Conservation (phyloP, 176 grass and related monocot species). For the Carex kokanica region DNA sequence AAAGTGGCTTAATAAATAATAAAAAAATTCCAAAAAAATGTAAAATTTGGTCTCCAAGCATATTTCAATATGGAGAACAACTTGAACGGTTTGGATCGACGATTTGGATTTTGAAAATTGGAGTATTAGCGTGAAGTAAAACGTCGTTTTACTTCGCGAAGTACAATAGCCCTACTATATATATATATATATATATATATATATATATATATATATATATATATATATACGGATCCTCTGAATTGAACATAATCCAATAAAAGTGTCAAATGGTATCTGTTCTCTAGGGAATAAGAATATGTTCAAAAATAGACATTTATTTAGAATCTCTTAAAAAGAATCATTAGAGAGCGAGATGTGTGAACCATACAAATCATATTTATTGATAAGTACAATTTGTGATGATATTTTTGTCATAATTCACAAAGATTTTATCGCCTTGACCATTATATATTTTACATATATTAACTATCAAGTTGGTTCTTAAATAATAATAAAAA, state of each 20-base stretch:
- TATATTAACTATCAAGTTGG: neutral
- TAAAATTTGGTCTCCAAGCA: no score
- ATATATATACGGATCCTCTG: neutral
- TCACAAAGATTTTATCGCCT: neutral
- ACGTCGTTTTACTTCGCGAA: no score
- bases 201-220: no score
- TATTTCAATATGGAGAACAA: no score
- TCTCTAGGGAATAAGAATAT: neutral
- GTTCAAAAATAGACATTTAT: neutral
- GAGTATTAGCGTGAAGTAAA: no score
- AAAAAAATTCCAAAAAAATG: no score
- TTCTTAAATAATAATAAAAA: neutral
- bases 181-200: no score
- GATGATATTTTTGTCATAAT: neutral
- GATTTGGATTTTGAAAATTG: no score
- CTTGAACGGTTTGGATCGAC: no score
- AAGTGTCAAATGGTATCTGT: neutral
- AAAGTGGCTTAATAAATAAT: no score
- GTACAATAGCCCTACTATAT: no score
- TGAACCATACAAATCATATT: neutral
- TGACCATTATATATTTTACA: neutral
- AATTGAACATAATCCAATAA: neutral
- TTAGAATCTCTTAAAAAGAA: neutral
- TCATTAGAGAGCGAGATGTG: neutral
- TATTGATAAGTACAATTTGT: neutral